Base-by-base conservation (phyloP, 495 filamentous ascomycete genomes). In the Penicillium paxilli region DNA sequence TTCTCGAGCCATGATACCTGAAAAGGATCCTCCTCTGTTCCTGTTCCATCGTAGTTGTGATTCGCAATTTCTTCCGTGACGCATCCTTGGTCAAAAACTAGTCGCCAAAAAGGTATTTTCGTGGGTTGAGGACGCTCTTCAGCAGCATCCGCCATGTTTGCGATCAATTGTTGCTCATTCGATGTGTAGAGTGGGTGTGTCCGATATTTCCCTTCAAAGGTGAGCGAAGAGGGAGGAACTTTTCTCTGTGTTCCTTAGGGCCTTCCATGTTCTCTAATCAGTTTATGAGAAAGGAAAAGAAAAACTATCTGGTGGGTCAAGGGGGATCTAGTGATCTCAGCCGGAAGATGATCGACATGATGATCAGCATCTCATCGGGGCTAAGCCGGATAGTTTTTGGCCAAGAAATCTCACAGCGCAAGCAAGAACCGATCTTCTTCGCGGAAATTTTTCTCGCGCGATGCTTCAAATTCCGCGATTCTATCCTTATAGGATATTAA, bases 21-120 rank as follows among this genome's bases (percentile, higher is more conserved):
- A 54, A 80, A 89, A 2, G 87, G 87, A 25, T 85, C 79, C 4
- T 83, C 79, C 28, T 74, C 65, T 9, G 86, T 89, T 35, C 87
- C 87, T 1, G 72, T 59, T 1, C 87, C 87, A 26, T 66, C 56
- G 60, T 87, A 88, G 0, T 67, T 51, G 54, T 76, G 74, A 24
- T 78, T 71, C 40, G 77, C 44, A 14, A 87, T 76, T 24, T 65
- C 66, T 3, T 61, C 53, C 0, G 70, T 73, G 22, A 79, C 28
- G 32, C 65, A 47, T 46, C 66, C 60, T 49, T 79, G 73, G n/a
- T 74, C 68, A 16, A 64, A 54, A 21, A 80, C 40, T 3, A 71
- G 52, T 8, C 26, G 48, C 60, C 59, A 65, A 12, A 54, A 45
- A 4, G 58, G 45, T 11, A 57, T 52, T 12, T 28, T 32, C 7